Base-by-base conservation (phyloP, 495 filamentous ascomycete genomes). In the Thozetella sp. region DNA sequence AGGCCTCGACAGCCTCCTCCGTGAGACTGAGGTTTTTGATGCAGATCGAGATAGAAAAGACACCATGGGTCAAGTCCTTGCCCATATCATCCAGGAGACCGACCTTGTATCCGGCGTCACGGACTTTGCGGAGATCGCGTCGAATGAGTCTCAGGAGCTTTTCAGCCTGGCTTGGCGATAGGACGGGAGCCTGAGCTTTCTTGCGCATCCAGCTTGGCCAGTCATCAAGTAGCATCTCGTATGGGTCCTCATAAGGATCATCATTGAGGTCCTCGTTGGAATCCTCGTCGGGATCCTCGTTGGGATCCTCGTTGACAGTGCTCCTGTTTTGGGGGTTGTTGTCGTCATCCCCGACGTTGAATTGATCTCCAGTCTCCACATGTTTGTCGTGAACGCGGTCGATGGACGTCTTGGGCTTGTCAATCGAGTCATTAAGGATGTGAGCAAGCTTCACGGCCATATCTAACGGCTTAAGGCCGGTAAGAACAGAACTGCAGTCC, bases 1-100 rank as follows among this genome's bases (percentile, higher is more conserved):
- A 98, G 15, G 92, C 89, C 62, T 86, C 81, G 72, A 90, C 80
- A 1, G 85, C 89, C 60, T 93, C 91, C 25, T 90, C 80, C 2
- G 92, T 92, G 25, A 98, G 84, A 1, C 82, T 88, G 1, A 97
- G 81, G 60, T 89, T 90, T 0, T 76, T 73, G 52, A 92, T 82
- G 1, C 86, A 87, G 50, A 89, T 81, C 0, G 88, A 89, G 6
- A 96, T 59, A 27, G 84, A 88, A 53, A 92, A 63, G 22, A 82
- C 79, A 37, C 80, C 84, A 10, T 75, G 66, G 17, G 54, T 45
- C 0, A 62, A 55, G 6, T 67, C 66, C 19, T 80, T 69, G 3
- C 77, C 65, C 11, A 85, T 66, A 10, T 76, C 73, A 12, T 81
- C 84, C 9, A 90, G 66, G 34, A 84, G 76, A 2, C 91, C 91